Conservation (phyloP, 148 eudicot genomes). For the Cornus controversa region DNA sequence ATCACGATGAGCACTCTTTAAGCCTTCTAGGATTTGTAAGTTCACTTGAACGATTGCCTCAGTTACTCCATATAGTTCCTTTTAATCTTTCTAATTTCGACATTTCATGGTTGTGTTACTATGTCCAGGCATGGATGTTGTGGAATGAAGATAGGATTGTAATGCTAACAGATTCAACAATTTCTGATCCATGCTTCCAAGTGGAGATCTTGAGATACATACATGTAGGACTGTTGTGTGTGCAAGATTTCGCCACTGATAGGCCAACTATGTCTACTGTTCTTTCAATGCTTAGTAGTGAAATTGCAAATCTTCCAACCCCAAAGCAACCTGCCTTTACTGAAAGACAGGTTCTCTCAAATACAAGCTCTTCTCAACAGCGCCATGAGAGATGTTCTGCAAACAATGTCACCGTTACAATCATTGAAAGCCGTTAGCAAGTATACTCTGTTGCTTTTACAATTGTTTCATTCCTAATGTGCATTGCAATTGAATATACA, state of each 20-base stretch:
- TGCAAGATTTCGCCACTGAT: constrained; percentile 16
- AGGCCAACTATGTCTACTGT: background rate
- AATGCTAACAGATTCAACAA: background rate
- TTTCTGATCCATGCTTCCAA: background rate
- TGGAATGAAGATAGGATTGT: background rate
- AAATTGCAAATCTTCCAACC: constrained; percentile 24
- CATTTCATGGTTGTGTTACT: background rate
- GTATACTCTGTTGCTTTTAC: background rate
- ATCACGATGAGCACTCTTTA: background rate
- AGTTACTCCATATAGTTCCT: background rate
- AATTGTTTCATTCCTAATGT: too few relatives aligned
- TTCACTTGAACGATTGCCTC: background rate
- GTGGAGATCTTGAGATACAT: constrained; percentile 26
- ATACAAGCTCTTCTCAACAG: background rate
- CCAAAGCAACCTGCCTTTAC: constrained; percentile 10
- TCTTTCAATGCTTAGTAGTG: constrained; percentile 31
- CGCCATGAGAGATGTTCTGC: background rate
- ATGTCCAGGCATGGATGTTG: background rate
- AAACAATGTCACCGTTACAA: background rate
- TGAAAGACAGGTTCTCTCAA: background rate
- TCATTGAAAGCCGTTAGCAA: background rate
- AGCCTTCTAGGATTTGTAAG: constrained; percentile 4
- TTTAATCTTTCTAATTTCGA: background rate
- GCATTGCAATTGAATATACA: too few relatives aligned
- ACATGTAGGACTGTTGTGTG: constrained; percentile 37